Conservation (phyloP, 2,329 filamentous ascomycete genomes). For the Podosphaera fusca region DNA sequence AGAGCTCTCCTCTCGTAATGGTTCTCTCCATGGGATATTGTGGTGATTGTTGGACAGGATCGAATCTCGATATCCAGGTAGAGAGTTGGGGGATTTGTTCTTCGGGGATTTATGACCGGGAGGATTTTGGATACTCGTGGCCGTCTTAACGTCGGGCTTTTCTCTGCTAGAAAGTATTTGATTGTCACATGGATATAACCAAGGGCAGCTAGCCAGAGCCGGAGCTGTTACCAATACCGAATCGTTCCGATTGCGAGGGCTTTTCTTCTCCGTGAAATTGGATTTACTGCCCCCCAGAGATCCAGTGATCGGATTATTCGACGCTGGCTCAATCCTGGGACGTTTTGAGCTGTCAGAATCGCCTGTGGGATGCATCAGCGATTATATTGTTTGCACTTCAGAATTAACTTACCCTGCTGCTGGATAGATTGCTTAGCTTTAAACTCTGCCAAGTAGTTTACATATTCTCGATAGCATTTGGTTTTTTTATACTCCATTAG, state of each 20-base stretch:
- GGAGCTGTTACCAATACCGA: not conserved
- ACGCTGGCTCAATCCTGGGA: constrained; percentile 13
- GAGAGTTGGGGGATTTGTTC: constrained; percentile 6
- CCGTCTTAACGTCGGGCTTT: not conserved
- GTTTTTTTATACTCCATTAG: constrained; percentile 61
- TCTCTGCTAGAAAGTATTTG: not conserved
- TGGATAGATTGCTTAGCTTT: constrained; percentile 44
- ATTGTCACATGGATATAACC: not conserved
- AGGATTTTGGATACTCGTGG: not conserved
- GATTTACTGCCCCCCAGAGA: constrained; percentile 7
- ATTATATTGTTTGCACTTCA: not conserved
- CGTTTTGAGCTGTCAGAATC: constrained; percentile 13
- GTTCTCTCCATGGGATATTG: constrained; percentile 13
- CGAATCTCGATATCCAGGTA: constrained; percentile 16
- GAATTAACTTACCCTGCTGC: constrained; percentile 24
- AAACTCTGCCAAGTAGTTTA: constrained; percentile 53
- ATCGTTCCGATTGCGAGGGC: not conserved
- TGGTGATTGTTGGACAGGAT: constrained; percentile 8
- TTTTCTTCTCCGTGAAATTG: not conserved
- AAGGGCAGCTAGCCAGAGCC: not conserved
- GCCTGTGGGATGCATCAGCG: constrained; percentile 2
- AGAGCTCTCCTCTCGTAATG: constrained; percentile 6
- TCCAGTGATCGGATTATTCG: constrained; percentile 10
- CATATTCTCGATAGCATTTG: constrained; percentile 40
- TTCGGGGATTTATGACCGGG: constrained; percentile 6